Conservation (phyloP, 225 moss, liverwort and hornwort genomes). For the Polytrichum commune region DNA sequence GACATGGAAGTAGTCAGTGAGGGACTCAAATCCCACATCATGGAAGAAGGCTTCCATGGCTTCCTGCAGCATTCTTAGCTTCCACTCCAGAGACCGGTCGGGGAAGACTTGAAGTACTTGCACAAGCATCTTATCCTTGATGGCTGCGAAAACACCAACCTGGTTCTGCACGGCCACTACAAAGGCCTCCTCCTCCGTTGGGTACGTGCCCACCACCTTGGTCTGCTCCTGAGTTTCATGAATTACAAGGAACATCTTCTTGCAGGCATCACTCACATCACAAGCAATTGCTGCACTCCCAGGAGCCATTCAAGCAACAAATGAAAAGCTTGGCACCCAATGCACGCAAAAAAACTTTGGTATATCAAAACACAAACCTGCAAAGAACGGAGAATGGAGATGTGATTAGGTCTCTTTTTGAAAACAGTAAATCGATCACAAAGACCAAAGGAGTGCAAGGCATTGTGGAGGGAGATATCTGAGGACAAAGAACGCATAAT, state of each 20-base stretch:
- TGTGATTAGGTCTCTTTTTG: too few species aligned
- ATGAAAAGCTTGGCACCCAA: background rate
- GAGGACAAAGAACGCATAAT: too few species aligned
- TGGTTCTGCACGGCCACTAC: constrained; percentile 14
- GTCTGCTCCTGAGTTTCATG: constrained; percentile 20
- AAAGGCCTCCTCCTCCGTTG: constrained; percentile 20
- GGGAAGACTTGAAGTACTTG: constrained; percentile 5
- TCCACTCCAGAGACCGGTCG: constrained; percentile 12
- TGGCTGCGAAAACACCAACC: constrained; percentile 15
- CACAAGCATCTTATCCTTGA: constrained; percentile 3
- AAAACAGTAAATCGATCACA: too few species aligned
- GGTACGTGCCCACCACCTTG: constrained; percentile 18
- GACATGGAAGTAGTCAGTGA: constrained; percentile 20
- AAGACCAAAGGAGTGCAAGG: too few species aligned
- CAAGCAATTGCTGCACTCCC: constrained; percentile 1
- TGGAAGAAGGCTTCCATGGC: constrained; percentile 16
- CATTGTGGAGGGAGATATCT: too few species aligned
- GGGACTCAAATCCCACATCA: constrained; percentile 16
- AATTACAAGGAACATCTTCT: constrained; percentile 19
- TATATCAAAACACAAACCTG: too few species aligned
- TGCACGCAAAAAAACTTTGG: background rate
- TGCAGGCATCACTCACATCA: background rate
- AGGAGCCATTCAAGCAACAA: constrained; percentile 17
- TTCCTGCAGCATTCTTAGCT: constrained; percentile 27
- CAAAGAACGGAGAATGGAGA: too few species aligned